Conservation (phyloP, 257 asterid genomes). For the Henckelia pumila region DNA sequence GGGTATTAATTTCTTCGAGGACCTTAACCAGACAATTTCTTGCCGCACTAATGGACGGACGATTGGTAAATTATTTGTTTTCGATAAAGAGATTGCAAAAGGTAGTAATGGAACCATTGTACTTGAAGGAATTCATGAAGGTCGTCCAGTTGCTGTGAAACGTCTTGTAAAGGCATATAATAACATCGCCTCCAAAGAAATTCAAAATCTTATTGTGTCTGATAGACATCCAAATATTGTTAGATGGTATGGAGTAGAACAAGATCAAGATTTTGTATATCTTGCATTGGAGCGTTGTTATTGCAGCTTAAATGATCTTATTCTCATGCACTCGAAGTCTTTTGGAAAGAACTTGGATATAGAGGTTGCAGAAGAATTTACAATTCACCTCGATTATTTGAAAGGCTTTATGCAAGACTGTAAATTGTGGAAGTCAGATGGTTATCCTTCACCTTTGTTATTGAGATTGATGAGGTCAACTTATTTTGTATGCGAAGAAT, state of each 20-base stretch:
- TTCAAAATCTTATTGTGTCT: constrained; percentile 82
- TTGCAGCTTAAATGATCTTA: constrained; percentile 84
- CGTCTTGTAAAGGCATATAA: constrained; percentile 86
- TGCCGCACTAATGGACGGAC: constrained; percentile 50
- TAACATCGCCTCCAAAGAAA: constrained; percentile 83
- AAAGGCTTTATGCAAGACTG: constrained; percentile 38
- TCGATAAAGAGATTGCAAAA: constrained; percentile 72
- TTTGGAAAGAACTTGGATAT: constrained; percentile 34
- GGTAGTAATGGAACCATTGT: constrained; percentile 95
- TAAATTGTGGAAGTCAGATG: constrained; percentile 60
- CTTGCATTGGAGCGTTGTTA: constrained; percentile 84
- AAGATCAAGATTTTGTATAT: constrained; percentile 90
- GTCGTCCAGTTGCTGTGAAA: constrained; percentile 91
- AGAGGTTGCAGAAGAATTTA: constrained; percentile 38
- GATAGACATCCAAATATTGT: constrained; percentile 89
- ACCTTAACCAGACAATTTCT: constrained; percentile 43
- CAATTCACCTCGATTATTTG: constrained; percentile 37
- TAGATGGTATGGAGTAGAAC: constrained; percentile 88
- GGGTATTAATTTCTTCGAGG: constrained; percentile 45
- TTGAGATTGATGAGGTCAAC: constrained; percentile 78
- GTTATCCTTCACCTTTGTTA: constrained; percentile 68
- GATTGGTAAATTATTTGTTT: constrained; percentile 76
- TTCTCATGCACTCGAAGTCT: constrained; percentile 48
- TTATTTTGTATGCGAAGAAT: constrained; percentile 15
- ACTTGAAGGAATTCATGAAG: constrained; percentile 83